Percentiles rank a stretch among this genome's conserved stretches.
Conservation (phyloP, 2,329 filamentous ascomycete species). For the Claviceps sorghi region DNA sequence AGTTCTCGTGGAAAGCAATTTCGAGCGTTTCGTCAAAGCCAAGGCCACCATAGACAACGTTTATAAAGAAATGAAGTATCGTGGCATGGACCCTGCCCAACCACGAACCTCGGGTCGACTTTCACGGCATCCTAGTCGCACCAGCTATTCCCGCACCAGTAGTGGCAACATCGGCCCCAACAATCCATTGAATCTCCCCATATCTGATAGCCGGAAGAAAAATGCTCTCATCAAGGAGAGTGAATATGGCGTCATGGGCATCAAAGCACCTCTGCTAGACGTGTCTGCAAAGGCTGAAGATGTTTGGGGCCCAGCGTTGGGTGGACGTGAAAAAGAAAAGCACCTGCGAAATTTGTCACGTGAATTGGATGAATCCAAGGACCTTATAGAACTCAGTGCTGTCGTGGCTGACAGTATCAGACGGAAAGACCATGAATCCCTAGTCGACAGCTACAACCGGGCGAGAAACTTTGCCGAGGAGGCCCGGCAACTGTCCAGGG, state of each 20-base stretch:
- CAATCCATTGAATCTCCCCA: slow-evolving; percentile 23
- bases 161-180: slow-evolving; percentile 22
- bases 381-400: slow-evolving; percentile 68
- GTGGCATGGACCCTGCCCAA: slow-evolving; percentile 39
- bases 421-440: slow-evolving; percentile 73
- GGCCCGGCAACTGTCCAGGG: slow-evolving; percentile 52
- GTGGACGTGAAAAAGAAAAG: slow-evolving; percentile 81
- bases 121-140: slow-evolving; percentile 53
- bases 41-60: slow-evolving; percentile 98
- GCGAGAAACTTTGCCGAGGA: slow-evolving; percentile 74
- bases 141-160: slow-evolving; percentile 44
- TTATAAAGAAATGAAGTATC: slow-evolving; percentile 90
- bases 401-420: slow-evolving; percentile 73
- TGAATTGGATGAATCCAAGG: slow-evolving; percentile 64
- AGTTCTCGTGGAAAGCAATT: slow-evolving; percentile 91
- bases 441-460: slow-evolving; percentile 74
- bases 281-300: slow-evolving; percentile 91
- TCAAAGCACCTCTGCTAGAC: slow-evolving; percentile 76
- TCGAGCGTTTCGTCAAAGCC: slow-evolving; percentile 92
- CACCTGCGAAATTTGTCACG: slow-evolving; percentile 64
- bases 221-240: slow-evolving; percentile 87
- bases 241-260: slow-evolving; percentile 76
- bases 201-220: slow-evolving; percentile 54
- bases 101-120: slow-evolving; percentile 32
- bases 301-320: slow-evolving; percentile 88